A percentile compares a stretch with the other conserved stretches of the same genome.
These are phyloP conservation scores for Trichoderma sp. DNA, from an alignment of 2,329 filamentous ascomycete species.

Conservation along the genomic window DNA sequence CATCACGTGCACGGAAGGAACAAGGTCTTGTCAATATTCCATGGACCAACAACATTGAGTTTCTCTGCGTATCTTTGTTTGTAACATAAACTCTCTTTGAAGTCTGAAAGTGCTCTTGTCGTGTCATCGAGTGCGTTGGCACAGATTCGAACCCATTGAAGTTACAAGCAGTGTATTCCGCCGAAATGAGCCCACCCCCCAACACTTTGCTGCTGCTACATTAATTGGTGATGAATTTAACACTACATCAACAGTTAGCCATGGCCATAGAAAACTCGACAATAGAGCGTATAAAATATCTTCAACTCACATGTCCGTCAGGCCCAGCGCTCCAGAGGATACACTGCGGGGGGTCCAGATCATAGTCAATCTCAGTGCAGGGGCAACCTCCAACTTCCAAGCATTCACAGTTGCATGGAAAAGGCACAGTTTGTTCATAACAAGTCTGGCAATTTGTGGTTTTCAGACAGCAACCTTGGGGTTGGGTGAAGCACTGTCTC, in stretches of 20 bases:
- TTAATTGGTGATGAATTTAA: neutral
- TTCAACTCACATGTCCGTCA: neutral
- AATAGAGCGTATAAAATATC: neutral
- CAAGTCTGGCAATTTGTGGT: slow-evolving; percentile 5
- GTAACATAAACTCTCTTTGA: neutral
- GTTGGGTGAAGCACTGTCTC: slow-evolving; percentile 5
- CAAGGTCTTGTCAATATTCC: neutral
- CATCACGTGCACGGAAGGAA: neutral
- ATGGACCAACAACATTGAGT: neutral
- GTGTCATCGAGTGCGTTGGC: neutral
- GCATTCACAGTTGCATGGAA: slow-evolving; percentile 1
- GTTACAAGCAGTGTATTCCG: neutral
- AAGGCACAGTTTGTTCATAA: neutral
- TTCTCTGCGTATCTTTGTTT: neutral
- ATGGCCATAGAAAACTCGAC: neutral
- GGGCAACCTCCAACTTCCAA: neutral
- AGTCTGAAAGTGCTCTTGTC: neutral
- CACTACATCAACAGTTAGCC: neutral
- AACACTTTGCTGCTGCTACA: neutral
- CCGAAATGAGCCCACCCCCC: neutral
- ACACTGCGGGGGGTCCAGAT: neutral
- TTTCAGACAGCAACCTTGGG: neutral
- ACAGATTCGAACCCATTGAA: neutral
- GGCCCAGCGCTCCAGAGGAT: neutral
- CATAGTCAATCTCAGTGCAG: slow-evolving; percentile 2